Base-by-base conservation (phyloP, 2,329 filamentous ascomycete genomes). In the Microdochium trichocladiopsis region DNA sequence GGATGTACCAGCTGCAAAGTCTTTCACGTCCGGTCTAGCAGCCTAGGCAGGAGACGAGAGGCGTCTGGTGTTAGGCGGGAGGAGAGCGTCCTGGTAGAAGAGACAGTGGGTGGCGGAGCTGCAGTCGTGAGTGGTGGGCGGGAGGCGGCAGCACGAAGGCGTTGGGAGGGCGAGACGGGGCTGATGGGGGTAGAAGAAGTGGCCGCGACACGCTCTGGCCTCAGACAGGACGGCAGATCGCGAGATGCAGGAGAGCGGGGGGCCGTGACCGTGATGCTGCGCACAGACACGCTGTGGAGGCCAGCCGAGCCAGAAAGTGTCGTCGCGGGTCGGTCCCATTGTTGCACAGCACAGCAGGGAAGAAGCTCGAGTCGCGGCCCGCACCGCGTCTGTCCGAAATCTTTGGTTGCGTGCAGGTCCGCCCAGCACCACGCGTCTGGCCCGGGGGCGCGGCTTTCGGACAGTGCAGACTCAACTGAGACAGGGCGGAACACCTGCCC, bases 21-120 rank as follows among this genome's bases (percentile, higher is more conserved):
- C 50, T 57, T 62, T 63, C 61, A 61, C 52, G 60, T 58, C 55
- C 56, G 57, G 56, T 59, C 60, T 61, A 60, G 57, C 57, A 61
- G 54, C 51, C 55, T 52, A 47, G 53, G 53, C 47, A 56, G 52
- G 60, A 57, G 53, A 58, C 52, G 57, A 54, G 56, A 61, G 60
- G 60, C 60, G 63, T 59, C 49, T 53, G 56, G 45, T 52, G 58
- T 54, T 60, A 63, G 58, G 53, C 51, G 51, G 52, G 50, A 45
- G 50, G 52, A 56, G 56, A 47, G 48, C 48, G 51, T 50, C 31
- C 25, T 41, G 25, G 48, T 25, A 36, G 14, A 18, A 22, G 16
- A 50, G 36, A 51, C 48, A 49, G 28, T 22, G 41, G 41, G 21
- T 10, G 41, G 50, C 49, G 48, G 21, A 50, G 47, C 37, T 41